Conservation (phyloP, 495 filamentous ascomycete genomes). For the Hypoxylon perforatum region DNA sequence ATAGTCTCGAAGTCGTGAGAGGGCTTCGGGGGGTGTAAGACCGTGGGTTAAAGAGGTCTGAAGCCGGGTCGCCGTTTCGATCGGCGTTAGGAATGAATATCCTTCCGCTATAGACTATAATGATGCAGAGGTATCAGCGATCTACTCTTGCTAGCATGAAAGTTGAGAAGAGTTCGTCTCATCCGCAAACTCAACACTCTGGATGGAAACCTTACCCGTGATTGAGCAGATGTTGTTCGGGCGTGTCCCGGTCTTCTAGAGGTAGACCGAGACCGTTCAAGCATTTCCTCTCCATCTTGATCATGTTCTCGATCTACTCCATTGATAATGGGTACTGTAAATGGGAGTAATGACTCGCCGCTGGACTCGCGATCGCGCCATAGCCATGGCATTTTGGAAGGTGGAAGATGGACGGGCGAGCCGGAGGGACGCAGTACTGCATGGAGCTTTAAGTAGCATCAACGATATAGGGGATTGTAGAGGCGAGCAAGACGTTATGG, state of each 20-base stretch:
- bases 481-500: constrained; percentile 2
- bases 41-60: constrained; percentile 86
- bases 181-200: background rate
- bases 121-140: constrained; percentile 17
- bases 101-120: constrained; percentile 61
- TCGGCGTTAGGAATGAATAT: constrained; percentile 69
- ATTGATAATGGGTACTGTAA: constrained; percentile 47
- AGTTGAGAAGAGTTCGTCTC: background rate
- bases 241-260: constrained; percentile 46
- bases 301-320: constrained; percentile 42
- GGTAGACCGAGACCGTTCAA: constrained; percentile 47
- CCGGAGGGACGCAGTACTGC: constrained; percentile 36
- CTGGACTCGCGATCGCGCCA: constrained; percentile 51
- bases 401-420: constrained; percentile 24
- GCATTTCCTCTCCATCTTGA: constrained; percentile 33
- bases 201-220: constrained; percentile 50
- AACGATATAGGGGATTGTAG: constrained; percentile 24
- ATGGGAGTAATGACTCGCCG: constrained; percentile 52
- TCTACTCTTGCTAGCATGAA: constrained; percentile 3
- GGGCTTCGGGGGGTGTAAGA: constrained; percentile 81
- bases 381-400: constrained; percentile 50
- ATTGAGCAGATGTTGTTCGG: constrained; percentile 59
- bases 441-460: constrained; percentile 37
- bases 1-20: constrained; percentile 78
- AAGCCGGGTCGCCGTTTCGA: constrained; percentile 81